These are phyloP conservation scores for Vitis hybrid DNA, from an alignment of 177 flowering plant genomes.

Conservation along the genomic window DNA sequence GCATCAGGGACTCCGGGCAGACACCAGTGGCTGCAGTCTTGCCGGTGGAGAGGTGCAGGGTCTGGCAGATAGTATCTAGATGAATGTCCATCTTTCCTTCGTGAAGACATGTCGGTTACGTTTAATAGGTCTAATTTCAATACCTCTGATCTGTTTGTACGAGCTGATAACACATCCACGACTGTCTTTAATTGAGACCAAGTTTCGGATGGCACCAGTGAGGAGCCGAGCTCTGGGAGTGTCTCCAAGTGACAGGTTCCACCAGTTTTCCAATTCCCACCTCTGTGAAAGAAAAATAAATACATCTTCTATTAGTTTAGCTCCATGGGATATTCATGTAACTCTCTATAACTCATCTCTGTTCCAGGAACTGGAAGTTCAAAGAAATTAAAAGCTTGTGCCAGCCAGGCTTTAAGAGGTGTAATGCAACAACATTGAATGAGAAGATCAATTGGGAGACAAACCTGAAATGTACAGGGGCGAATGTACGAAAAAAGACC, in stretches of 20 bases:
- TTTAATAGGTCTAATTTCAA: constrained; percentile 46
- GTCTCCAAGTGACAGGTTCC: constrained; percentile 87
- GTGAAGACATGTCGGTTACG: constrained; percentile 63
- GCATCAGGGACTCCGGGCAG: constrained; percentile 97
- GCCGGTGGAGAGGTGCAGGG: constrained; percentile 68
- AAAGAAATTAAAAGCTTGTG: too few species aligned
- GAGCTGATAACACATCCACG: constrained; percentile 35
- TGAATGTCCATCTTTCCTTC: constrained; percentile 90
- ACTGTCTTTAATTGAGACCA: constrained; percentile 45
- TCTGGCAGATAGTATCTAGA: constrained; percentile 69
- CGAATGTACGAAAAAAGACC: constrained; percentile 5
- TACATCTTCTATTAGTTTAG: neutral
- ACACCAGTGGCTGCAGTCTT: constrained; percentile 99
- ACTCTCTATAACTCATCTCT: too few species aligned
- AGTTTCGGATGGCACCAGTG: constrained; percentile 38
- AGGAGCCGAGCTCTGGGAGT: constrained; percentile 65
- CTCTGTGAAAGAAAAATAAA: constrained; percentile 41
- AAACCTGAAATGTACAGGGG: constrained; percentile 86
- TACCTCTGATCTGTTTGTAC: constrained; percentile 21
- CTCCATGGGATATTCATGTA: neutral
- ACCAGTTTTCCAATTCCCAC: constrained; percentile 85
- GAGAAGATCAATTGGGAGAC: constrained; percentile 1
- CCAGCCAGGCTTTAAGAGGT: too few species aligned
- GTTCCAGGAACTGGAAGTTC: too few species aligned
- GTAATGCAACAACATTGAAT: too few species aligned